These are phyloP conservation scores for Psophocarpus tetragonolobus DNA, from an alignment of 306 rosid species.

Conservation along the genomic window DNA sequence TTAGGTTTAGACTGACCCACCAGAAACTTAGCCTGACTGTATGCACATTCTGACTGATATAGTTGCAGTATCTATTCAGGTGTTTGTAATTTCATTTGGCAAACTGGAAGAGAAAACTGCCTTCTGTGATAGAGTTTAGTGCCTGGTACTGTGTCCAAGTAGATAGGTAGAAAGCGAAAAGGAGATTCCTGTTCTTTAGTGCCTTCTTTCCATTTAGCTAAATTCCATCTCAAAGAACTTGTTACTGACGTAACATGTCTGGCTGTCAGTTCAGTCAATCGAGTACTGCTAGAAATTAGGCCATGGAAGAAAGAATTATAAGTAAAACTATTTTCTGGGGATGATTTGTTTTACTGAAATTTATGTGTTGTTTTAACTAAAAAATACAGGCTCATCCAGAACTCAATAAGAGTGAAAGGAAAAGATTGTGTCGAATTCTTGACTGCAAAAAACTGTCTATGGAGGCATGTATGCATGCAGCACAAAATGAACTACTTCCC, in stretches of 20 bases:
- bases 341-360: slow-evolving; percentile 18
- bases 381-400: slow-evolving; percentile 84
- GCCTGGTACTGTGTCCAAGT: slow-evolving; percentile 21
- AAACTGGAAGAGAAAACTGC: slow-evolving; percentile 13
- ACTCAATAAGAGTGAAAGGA: slow-evolving; percentile 90
- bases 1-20: slow-evolving; percentile 70
- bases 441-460: slow-evolving; percentile 94
- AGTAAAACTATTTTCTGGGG: background rate
- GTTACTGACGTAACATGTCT: slow-evolving; percentile 43
- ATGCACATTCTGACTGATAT: slow-evolving; percentile 35
- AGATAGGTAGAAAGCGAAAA: slow-evolving; percentile 31
- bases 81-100: slow-evolving; percentile 33
- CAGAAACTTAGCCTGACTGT: slow-evolving; percentile 31
- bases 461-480: slow-evolving; percentile 99
- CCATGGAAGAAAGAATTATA: slow-evolving; percentile 10
- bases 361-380: slow-evolving; percentile 20
- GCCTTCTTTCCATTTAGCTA: slow-evolving; percentile 1
- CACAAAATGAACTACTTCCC: slow-evolving; percentile 97
- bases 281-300: slow-evolving; percentile 29
- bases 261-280: slow-evolving; percentile 27
- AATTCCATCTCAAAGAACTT: slow-evolving; percentile 30
- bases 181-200: slow-evolving; percentile 30
- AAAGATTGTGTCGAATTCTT: slow-evolving; percentile 80
- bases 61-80: slow-evolving; percentile 28
- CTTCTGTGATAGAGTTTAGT: slow-evolving; percentile 9